Evolutionary conservation across 2,329 filamentous ascomycete species (phyloP).

Genomic region (Arthrinium phaeospermum): DNA sequence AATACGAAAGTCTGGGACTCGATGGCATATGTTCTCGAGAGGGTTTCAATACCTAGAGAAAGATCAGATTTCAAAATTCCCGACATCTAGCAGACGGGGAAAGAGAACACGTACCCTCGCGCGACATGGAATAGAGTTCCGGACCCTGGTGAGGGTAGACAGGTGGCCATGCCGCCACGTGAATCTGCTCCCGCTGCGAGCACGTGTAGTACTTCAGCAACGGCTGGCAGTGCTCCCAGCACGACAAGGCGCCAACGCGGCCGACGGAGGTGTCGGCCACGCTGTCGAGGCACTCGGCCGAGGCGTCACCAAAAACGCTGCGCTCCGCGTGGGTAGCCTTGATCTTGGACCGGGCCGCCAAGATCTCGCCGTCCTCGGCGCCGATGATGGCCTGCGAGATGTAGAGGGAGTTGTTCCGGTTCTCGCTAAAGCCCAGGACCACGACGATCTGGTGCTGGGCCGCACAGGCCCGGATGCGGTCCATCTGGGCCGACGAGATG

Average conservation of each 20-base stretch:
- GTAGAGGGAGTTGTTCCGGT: conserved; percentile 45
- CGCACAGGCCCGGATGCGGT: conserved; percentile 40
- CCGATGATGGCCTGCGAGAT: conserved; percentile 53
- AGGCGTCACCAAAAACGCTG: conserved; percentile 54
- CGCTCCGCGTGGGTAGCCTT: conserved; percentile 61
- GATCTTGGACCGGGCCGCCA: conserved; percentile 52
- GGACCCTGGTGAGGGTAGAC: conserved; percentile 29
- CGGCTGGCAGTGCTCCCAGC: conserved; percentile 58
- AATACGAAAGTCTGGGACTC: conserved; percentile 62
- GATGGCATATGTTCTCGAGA: conserved; percentile 61
- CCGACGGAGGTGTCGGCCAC: conserved; percentile 37
- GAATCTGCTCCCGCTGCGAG: conserved; percentile 50
- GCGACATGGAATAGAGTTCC: conserved; percentile 39
- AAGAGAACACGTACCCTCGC: conserved; percentile 29
- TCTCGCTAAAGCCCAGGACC: conserved; percentile 50
- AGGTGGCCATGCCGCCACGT: conserved; percentile 55
- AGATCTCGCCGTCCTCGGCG: conserved; percentile 43
- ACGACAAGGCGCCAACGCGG: conserved; percentile 51
- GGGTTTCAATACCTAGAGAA: conserved; percentile 42
- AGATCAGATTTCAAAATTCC: neutral
- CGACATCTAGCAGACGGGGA: no score
- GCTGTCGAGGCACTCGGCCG: conserved; percentile 43
- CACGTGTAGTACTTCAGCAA: conserved; percentile 54
- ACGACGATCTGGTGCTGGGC: conserved; percentile 46
- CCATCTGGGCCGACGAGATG: conserved; percentile 43